Evolutionary conservation across 1,284 basidiomycete species (phyloP).

Genomic region (Pseudomicrostroma phylloplanum): DNA sequence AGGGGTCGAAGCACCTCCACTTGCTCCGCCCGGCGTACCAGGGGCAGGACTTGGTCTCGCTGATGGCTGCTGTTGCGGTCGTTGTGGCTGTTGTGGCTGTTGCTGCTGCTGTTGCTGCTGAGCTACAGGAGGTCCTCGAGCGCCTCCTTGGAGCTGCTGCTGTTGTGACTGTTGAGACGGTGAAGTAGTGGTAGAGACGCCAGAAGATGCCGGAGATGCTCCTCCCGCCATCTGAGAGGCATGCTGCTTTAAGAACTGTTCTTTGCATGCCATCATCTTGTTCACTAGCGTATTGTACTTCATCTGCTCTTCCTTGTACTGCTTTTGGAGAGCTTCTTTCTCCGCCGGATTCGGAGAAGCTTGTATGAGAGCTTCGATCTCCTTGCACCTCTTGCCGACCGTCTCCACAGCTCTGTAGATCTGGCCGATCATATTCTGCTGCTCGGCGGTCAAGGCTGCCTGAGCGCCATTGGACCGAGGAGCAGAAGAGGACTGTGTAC

Average conservation of each 20-base stretch:
- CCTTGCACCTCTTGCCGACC: background rate
- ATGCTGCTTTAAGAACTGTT: background rate
- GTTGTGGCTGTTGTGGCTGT: constrained; percentile 17
- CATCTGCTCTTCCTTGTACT: background rate
- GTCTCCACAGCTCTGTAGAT: background rate
- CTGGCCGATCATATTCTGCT: background rate
- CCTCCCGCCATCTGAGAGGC: background rate
- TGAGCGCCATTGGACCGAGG: background rate
- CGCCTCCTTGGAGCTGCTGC: constrained; percentile 9
- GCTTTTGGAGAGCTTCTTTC: background rate
- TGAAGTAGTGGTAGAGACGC: background rate
- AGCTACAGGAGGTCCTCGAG: constrained; percentile 20
- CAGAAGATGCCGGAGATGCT: background rate
- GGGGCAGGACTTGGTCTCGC: constrained; percentile 2
- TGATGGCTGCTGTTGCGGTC: constrained; percentile 16
- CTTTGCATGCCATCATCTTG: background rate
- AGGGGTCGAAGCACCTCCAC: constrained; percentile 18
- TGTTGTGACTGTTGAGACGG: background rate
- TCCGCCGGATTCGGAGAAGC: background rate
- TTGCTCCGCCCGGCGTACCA: background rate
- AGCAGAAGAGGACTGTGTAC: background rate
- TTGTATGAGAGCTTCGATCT: background rate
- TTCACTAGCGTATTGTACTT: background rate
- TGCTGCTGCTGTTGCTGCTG: constrained; percentile 25
- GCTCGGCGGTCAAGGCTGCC: background rate